A percentile compares a stretch with the other conserved stretches of the same genome.
Conservation (phyloP, 768 basidiomycete genomes). For the Termitomyces sp. region DNA sequence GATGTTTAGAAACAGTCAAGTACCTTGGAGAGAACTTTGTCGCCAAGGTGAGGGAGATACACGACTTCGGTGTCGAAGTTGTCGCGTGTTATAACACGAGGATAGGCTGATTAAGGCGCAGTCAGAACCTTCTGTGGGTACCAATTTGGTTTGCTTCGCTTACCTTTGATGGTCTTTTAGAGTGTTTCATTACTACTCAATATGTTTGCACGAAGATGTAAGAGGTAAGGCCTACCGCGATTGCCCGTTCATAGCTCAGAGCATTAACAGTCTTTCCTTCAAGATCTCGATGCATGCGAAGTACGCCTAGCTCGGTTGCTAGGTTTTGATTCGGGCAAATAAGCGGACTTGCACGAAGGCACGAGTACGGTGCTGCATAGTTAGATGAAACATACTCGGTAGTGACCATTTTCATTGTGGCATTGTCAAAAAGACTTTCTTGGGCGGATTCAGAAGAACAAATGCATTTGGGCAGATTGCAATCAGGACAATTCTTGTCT, state of each 20-base stretch:
- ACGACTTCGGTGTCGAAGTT: conserved; percentile 31
- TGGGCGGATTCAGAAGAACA: neutral
- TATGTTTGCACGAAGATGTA: conserved; percentile 9
- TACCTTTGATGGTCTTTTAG: conserved; percentile 43
- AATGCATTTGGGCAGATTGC: conserved; percentile 12
- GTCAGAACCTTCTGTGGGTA: neutral
- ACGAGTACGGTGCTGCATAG: conserved; percentile 46
- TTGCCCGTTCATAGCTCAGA: conserved; percentile 66
- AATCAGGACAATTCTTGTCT: conserved; percentile 35
- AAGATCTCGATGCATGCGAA: conserved; percentile 51
- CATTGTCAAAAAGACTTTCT: neutral
- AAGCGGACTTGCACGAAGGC: conserved; percentile 59
- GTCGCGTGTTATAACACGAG: conserved; percentile 30
- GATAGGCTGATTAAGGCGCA: conserved; percentile 36
- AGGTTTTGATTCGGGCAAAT: conserved; percentile 65
- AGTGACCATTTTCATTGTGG: conserved; percentile 3
- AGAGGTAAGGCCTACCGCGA: conserved; percentile 37
- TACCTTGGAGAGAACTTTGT: conserved; percentile 47
- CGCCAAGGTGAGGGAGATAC: conserved; percentile 43
- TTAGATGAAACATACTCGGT: conserved; percentile 18
- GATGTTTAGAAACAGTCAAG: neutral
- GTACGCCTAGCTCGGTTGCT: conserved; percentile 48
- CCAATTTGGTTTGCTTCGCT: neutral
- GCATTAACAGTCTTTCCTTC: conserved; percentile 67
- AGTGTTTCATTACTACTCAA: neutral